Evolutionary conservation across 1,284 basidiomycete species (phyloP).

Genomic region (Schizopora paradoxa): DNA sequence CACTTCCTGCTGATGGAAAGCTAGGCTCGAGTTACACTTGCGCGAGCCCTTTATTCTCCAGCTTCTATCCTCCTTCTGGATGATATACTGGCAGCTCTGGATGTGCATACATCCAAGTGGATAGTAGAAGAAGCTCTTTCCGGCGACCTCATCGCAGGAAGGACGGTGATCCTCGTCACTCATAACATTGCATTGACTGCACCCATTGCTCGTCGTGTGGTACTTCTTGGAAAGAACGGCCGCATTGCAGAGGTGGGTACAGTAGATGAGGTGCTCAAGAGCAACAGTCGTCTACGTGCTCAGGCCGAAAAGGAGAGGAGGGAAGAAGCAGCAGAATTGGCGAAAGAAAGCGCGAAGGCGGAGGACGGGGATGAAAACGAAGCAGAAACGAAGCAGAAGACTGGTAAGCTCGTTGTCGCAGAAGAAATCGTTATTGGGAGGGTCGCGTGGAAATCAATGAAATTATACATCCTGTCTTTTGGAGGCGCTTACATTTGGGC

Average conservation of each 20-base stretch:
- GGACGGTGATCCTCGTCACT: conserved; percentile 40
- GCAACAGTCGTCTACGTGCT: conserved; percentile 18
- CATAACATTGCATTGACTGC: conserved; percentile 38
- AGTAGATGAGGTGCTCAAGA: conserved; percentile 21
- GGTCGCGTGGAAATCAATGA: conserved; percentile 26
- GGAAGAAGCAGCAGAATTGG: conserved; percentile 23
- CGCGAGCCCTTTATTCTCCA: conserved; percentile 35
- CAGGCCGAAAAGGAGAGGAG: conserved; percentile 19
- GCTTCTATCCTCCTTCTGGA: conserved; percentile 36
- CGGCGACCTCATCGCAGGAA: conserved; percentile 35
- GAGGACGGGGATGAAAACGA: conserved; percentile 2
- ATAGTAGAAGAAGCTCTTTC: conserved; percentile 40
- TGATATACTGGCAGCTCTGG: conserved; percentile 37
- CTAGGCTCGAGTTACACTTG: conserved; percentile 26
- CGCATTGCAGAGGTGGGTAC: conserved; percentile 20
- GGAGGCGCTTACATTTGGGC: conserved; percentile 25
- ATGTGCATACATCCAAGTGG: conserved; percentile 40
- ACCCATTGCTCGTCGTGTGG: conserved; percentile 34
- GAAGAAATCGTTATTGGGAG: conserved; percentile 40
- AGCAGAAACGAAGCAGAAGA: conserved; percentile 11
- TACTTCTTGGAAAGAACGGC: conserved; percentile 30
- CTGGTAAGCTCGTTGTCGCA: conserved; percentile 31
- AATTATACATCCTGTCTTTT: conserved; percentile 24
- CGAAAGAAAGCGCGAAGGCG: conserved; percentile 18
- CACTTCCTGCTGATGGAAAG: not conserved